phyloP scores from a whole-genome alignment of 495 filamentous ascomycete species.

The Trichodelitschia bisporula region DNA sequence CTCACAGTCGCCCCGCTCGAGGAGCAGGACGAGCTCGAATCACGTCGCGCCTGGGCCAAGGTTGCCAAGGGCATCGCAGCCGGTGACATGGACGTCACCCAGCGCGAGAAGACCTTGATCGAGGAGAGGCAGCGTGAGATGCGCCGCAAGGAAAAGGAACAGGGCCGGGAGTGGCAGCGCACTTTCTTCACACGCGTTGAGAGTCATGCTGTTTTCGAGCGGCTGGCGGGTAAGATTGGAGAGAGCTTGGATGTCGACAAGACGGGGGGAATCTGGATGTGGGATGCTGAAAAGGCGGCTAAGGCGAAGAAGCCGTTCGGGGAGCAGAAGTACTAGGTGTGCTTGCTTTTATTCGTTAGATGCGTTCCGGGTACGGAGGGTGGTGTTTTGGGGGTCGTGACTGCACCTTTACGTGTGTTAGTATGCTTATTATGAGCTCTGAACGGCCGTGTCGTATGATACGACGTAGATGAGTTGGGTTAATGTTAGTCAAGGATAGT shows the following conservation, averaged over 20 bases:
- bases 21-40: conserved; percentile 68
- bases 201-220: conserved; percentile 29
- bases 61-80: conserved; percentile 57
- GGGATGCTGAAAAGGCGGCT: conserved; percentile 39
- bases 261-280: conserved; percentile 76
- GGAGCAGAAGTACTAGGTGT: too few species aligned
- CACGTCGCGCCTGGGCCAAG: conserved; percentile 65
- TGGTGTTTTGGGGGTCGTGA: too few species aligned
- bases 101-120: conserved; percentile 61
- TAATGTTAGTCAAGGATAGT: too few species aligned
- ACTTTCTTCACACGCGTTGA: conserved; percentile 49
- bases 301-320: conserved; percentile 17
- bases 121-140: conserved; percentile 75
- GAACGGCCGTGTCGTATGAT: too few species aligned
- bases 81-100: conserved; percentile 63
- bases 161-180: conserved; percentile 59
- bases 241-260: conserved; percentile 38
- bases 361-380: too few species aligned
- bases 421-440: too few species aligned
- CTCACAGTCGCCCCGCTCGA: conserved; percentile 51
- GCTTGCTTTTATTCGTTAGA: too few species aligned
- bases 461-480: too few species aligned
- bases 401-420: too few species aligned
- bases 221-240: conserved; percentile 30
- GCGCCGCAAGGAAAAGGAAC: conserved; percentile 54